phyloP scores from a whole-genome alignment of 31 red algal species.

The Endocladia muricata region DNA sequence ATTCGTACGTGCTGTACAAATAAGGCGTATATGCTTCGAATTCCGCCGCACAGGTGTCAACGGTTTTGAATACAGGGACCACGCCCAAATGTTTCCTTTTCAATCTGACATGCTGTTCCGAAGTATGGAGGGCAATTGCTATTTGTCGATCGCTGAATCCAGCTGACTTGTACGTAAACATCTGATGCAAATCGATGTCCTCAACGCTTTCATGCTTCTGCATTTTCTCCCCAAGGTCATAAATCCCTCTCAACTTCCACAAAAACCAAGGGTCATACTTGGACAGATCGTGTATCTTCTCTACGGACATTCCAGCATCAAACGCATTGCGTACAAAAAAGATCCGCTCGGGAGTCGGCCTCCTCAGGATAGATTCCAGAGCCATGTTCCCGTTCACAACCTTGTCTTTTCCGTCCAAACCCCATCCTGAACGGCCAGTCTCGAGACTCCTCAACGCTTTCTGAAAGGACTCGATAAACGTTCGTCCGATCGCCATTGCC shows the following conservation, averaged over 20 bases:
- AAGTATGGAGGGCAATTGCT: constrained; percentile 39
- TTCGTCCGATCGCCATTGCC: constrained; percentile 97
- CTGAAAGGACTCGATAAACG: constrained; percentile 93
- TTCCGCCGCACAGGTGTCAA: constrained; percentile 97
- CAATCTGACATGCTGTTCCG: constrained; percentile 55
- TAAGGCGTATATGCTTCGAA: constrained; percentile 99
- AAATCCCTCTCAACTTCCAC: constrained; percentile 81
- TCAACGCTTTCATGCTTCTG: constrained; percentile 16
- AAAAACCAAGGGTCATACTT: constrained; percentile 96
- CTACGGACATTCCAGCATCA: constrained; percentile 73
- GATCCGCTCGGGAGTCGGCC: constrained; percentile 92
- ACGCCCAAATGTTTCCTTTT: constrained; percentile 76
- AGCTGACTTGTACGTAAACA: constrained; percentile 72
- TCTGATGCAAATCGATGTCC: constrained; percentile 46
- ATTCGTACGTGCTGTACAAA: constrained; percentile 95
- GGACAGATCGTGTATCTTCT: constrained; percentile 76
- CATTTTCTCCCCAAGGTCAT: constrained; percentile 62
- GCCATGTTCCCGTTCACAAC: constrained; percentile 23
- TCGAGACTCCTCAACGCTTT: constrained; percentile 94
- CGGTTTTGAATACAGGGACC: constrained; percentile 87
- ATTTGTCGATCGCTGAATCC: constrained; percentile 97
- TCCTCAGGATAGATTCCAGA: constrained; percentile 78
- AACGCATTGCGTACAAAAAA: constrained; percentile 84
- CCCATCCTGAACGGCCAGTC: constrained; percentile 95
- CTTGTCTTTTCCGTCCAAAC: constrained; percentile 93